phyloP scores from a whole-genome alignment of 2,329 filamentous ascomycete species.

The Aspergillus amoenus region DNA sequence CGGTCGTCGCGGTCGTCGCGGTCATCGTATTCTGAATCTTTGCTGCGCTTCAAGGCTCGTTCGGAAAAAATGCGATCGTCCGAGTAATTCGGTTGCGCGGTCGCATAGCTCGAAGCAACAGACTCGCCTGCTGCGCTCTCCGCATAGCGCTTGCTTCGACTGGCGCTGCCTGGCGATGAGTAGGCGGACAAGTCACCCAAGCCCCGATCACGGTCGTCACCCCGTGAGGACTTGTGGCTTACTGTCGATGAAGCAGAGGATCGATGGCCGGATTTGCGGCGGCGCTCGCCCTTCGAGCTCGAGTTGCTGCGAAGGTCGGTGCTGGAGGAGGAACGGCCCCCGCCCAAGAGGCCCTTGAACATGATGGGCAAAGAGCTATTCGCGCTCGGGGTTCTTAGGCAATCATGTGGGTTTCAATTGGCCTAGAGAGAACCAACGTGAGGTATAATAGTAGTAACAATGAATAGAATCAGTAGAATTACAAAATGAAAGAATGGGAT shows the following conservation, averaged over 20 bases:
- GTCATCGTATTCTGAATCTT: conserved; percentile 25
- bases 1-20: conserved; percentile 15
- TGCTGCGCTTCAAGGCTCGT: conserved; percentile 27
- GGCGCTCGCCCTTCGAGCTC: conserved; percentile 31
- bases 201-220: conserved; percentile 48
- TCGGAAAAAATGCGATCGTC: conserved; percentile 32
- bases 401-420: conserved; percentile 27
- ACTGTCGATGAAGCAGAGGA: conserved; percentile 28
- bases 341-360: conserved; percentile 41
- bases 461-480: conserved; percentile 12
- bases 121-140: conserved; percentile 31
- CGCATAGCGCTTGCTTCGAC: conserved; percentile 27
- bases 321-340: conserved; percentile 34
- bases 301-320: conserved; percentile 34
- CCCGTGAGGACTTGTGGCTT: conserved; percentile 43
- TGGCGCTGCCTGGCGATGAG: conserved; percentile 22
- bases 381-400: conserved; percentile 21
- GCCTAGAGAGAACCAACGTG: neutral
- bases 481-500: conserved; percentile 3
- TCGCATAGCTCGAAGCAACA: conserved; percentile 40
- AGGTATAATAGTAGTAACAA: neutral
- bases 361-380: conserved; percentile 34
- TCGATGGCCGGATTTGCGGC: conserved; percentile 34
- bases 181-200: conserved; percentile 35
- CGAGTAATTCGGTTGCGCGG: conserved; percentile 35